Percentiles rank a stretch among this genome's conserved stretches.
Conservation (phyloP, 495 filamentous ascomycete genomes). For the Podospora anserina region DNA sequence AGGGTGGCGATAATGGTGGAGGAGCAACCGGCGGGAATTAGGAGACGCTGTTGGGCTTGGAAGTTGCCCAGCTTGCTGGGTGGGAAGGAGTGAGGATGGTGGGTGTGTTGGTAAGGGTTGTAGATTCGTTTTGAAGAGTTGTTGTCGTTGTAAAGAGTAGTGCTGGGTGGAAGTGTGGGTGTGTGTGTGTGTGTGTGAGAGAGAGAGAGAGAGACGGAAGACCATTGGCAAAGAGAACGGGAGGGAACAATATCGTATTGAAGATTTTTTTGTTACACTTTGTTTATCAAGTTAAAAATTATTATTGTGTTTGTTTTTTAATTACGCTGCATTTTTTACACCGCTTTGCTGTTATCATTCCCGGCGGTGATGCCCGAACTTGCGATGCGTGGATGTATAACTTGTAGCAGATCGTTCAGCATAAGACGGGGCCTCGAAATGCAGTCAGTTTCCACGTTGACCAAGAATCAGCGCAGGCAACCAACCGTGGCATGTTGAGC, state of each 20-base stretch:
- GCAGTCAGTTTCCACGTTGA: too few species aligned
- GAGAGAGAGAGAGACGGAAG: too few species aligned
- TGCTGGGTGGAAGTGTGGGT: background rate
- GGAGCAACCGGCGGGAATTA: slow-evolving; percentile 23
- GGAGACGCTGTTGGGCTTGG: slow-evolving; percentile 23
- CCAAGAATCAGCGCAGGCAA: too few species aligned
- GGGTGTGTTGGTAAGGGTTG: slow-evolving; percentile 17
- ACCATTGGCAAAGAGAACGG: background rate
- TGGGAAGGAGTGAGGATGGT: slow-evolving; percentile 15
- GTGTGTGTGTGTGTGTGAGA: background rate
- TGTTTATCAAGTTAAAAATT: background rate
- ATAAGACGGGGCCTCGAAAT: too few species aligned
- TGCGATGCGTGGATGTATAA: background rate
- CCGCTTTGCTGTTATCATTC: background rate
- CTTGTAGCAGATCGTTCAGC: too few species aligned
- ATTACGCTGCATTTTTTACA: background rate
- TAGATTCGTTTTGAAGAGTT: background rate
- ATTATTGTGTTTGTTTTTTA: background rate
- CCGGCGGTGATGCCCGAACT: background rate
- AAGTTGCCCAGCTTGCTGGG: background rate
- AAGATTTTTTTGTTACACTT: background rate
- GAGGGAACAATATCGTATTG: background rate
- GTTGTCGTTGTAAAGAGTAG: background rate
- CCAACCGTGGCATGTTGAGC: too few species aligned
- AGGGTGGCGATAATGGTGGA: slow-evolving; percentile 25